phyloP scores from a whole-genome alignment of 2,329 filamentous ascomycete genomes.

The Epicoccum nigrum region DNA sequence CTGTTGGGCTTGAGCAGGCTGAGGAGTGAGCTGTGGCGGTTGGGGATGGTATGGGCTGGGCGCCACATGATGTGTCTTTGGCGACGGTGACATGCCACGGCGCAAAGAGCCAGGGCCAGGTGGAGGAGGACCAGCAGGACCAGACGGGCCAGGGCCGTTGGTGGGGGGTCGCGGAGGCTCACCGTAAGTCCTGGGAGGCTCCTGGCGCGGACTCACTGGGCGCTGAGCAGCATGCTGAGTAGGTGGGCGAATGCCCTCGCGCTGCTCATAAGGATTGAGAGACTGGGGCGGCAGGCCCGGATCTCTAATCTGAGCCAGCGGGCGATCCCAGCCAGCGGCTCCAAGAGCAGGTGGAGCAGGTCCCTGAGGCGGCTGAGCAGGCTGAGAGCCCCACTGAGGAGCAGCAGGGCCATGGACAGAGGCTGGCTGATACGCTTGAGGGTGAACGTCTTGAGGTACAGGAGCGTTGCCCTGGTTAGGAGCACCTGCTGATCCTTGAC shows the following conservation, averaged over 20 bases:
- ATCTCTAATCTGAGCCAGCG: slow-evolving; percentile 76
- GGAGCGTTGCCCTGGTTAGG: slow-evolving; percentile 76
- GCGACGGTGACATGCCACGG: slow-evolving; percentile 63
- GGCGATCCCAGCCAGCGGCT: slow-evolving; percentile 64
- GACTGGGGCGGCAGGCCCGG: slow-evolving; percentile 70
- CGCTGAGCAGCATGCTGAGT: slow-evolving; percentile 68
- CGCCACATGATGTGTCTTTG: slow-evolving; percentile 61
- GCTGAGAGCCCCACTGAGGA: slow-evolving; percentile 86
- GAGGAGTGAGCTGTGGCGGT: slow-evolving; percentile 56
- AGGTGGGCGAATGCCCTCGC: slow-evolving; percentile 72
- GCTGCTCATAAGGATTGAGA: slow-evolving; percentile 81
- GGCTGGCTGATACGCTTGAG: slow-evolving; percentile 86
- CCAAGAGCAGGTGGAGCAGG: slow-evolving; percentile 64
- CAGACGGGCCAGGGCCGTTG: slow-evolving; percentile 51
- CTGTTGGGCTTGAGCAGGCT: slow-evolving; percentile 57
- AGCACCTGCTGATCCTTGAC: slow-evolving; percentile 71
- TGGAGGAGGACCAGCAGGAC: slow-evolving; percentile 49
- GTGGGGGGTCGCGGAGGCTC: slow-evolving; percentile 65
- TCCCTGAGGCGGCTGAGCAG: slow-evolving; percentile 67
- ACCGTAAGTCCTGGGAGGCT: slow-evolving; percentile 71
- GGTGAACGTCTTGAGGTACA: slow-evolving; percentile 94
- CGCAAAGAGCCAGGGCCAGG: slow-evolving; percentile 50
- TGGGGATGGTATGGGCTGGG: slow-evolving; percentile 58
- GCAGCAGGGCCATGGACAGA: slow-evolving; percentile 83
- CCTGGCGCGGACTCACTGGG: slow-evolving; percentile 77